Conservation (phyloP, 352 stramenopile genomes). For the Aphanomyces invadans region DNA sequence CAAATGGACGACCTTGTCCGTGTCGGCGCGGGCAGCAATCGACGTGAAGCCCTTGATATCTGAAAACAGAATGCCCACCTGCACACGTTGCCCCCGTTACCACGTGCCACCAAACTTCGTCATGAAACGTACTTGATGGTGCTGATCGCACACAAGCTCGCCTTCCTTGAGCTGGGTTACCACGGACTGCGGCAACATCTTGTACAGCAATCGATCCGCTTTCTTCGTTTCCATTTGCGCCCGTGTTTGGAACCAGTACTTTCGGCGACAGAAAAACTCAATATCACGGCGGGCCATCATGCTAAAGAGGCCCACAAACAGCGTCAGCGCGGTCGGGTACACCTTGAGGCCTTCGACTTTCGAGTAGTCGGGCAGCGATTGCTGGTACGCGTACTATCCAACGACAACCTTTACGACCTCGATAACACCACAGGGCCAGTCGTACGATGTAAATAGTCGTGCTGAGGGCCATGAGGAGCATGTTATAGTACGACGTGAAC, state of each 20-base stretch:
- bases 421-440: background rate
- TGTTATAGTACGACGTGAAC: constrained; percentile 26
- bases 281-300: constrained; percentile 70
- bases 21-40: constrained; percentile 76
- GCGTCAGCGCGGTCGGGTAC: constrained; percentile 74
- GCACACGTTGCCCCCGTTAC: too few species aligned
- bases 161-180: constrained; percentile 81
- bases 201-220: constrained; percentile 71
- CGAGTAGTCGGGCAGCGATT: background rate
- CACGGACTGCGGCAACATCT: constrained; percentile 78
- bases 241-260: constrained; percentile 80
- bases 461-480: constrained; percentile 43
- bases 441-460: constrained; percentile 25
- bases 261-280: constrained; percentile 72
- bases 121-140: constrained; percentile 51
- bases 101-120: too few species aligned
- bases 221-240: constrained; percentile 81
- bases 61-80: constrained; percentile 83
- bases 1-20: constrained; percentile 85
- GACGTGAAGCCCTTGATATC: constrained; percentile 90
- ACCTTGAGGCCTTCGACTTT: constrained; percentile 5
- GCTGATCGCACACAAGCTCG: constrained; percentile 75
- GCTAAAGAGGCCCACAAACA: constrained; percentile 69
- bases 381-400: constrained; percentile 1
- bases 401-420: background rate